phyloP scores from a whole-genome alignment of 2,329 filamentous ascomycete species.

The Colletotrichum nymphaeae region DNA sequence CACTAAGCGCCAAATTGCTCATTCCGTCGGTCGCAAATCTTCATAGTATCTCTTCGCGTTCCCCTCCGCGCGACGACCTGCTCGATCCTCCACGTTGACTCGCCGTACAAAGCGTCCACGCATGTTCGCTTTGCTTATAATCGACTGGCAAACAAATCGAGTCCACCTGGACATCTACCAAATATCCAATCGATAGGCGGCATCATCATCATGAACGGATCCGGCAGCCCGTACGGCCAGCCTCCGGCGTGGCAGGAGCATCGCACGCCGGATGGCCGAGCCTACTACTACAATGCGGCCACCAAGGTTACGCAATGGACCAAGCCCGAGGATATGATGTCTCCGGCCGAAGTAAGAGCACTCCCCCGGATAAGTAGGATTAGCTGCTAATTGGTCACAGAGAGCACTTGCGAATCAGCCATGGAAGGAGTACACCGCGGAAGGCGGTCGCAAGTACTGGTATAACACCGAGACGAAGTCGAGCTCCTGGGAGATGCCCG shows the following conservation, averaged over 20 bases:
- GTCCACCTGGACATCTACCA: neutral
- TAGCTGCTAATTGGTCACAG: constrained; percentile 55
- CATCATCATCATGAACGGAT: constrained; percentile 67
- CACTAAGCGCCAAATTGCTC: constrained; percentile 23
- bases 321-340: constrained; percentile 92
- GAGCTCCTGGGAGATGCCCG: constrained; percentile 96
- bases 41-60: constrained; percentile 23
- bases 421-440: constrained; percentile 92
- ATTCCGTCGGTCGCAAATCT: constrained; percentile 26
- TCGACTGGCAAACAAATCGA: neutral
- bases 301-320: constrained; percentile 95
- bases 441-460: constrained; percentile 93
- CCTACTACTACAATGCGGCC: constrained; percentile 90
- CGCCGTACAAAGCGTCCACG: neutral
- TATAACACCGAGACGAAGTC: constrained; percentile 92
- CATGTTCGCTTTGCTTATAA: neutral
- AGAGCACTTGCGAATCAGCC: constrained; percentile 84
- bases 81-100: neutral
- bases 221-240: constrained; percentile 59
- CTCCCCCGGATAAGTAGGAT: constrained; percentile 25
- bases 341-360: constrained; percentile 75
- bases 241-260: constrained; percentile 81
- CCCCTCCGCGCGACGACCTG: constrained; percentile 16
- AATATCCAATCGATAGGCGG: neutral
- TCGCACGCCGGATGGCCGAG: constrained; percentile 81